A percentile compares a stretch with the other conserved stretches of the same genome.
These are phyloP conservation scores for Plasmodium vivax DNA, from an alignment of 169 alveolate genomes.

Conservation along the genomic window DNA sequence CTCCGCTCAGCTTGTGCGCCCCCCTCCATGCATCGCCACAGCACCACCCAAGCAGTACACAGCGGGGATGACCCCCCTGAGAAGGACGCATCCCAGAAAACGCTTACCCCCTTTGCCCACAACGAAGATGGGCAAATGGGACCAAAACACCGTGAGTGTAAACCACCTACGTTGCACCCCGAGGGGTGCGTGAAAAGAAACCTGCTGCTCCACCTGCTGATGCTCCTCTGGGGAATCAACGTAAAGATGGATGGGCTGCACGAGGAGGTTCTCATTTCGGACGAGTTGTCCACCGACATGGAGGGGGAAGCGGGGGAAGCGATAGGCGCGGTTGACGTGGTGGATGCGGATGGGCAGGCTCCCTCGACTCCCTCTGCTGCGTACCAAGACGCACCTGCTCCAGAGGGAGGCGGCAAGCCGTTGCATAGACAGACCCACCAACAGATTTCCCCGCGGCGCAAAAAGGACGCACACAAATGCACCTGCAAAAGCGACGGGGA, in stretches of 20 bases:
- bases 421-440: neutral
- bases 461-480: neutral
- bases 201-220: slow-evolving; percentile 8
- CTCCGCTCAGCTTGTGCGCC: neutral
- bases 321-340: neutral
- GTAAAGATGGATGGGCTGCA: neutral
- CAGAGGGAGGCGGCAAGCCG: neutral
- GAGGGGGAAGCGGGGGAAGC: neutral
- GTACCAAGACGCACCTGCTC: neutral
- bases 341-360: neutral
- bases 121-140: neutral
- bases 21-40: neutral
- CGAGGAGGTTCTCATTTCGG: slow-evolving; percentile 61
- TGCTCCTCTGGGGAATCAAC: slow-evolving; percentile 59
- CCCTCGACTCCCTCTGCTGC: too few relatives aligned
- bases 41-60: neutral
- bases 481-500: neutral
- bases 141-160: too few relatives aligned
- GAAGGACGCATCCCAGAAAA: neutral
- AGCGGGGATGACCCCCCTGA: neutral
- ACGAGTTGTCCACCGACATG: slow-evolving; percentile 48
- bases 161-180: neutral
- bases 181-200: neutral
- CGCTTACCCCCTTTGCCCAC: neutral
- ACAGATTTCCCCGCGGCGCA: neutral